Evolutionary conservation across 352 stramenopile species (phyloP), one percentile per base, ranked within the genome.

Genomic region (Phytophthora citrophthora): DNA sequence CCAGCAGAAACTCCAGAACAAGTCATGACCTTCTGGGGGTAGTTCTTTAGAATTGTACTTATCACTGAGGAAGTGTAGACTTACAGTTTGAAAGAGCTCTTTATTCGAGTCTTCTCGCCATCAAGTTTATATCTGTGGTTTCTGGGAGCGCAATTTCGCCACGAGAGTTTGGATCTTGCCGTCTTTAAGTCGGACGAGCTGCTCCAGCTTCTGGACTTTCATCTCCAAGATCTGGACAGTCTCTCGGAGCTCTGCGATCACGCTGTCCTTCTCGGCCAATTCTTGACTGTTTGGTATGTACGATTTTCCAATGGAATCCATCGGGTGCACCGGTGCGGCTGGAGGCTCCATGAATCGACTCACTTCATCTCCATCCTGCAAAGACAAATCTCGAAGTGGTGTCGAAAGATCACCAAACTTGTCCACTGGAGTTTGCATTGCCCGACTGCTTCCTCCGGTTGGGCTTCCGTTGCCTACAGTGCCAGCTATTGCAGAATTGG

Each of bases 121-220:
- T 16, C 47, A 15, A 36, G 13, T 20, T 74, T 46, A 81, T 41
- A 59, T 39, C 24, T 83, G 72, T 0, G 80, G 77, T 50, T 91
- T 91, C 36, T 91, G 83, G 8, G 83, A 89, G n/a, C 86, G 80
- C 44, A 94, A 40, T 52, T 94, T 94, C n/a, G 84, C 81, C 13
- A 90, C 78, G 3, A 98, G 76, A 29, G 91, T 95, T 67, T 95
- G 74, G 56, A 98, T 98, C 61, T 98, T 98, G 61, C 79, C 82
- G 50, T 98, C 95, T 67, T 98, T 98, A 2, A 98, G 72, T 3
- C 92, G 86, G 13, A 98, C 81, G 20, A 98, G 81, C 74, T 98
- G 94, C 78, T 98, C 95, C 15, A 98, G 78, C 70, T 98, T 98
- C 46, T 95, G 80, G 18, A 98, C 88, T 75, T 98, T 98, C 69